Conservation (phyloP, 2,329 filamentous ascomycete genomes). For the Drechslerella stenobrocha region DNA sequence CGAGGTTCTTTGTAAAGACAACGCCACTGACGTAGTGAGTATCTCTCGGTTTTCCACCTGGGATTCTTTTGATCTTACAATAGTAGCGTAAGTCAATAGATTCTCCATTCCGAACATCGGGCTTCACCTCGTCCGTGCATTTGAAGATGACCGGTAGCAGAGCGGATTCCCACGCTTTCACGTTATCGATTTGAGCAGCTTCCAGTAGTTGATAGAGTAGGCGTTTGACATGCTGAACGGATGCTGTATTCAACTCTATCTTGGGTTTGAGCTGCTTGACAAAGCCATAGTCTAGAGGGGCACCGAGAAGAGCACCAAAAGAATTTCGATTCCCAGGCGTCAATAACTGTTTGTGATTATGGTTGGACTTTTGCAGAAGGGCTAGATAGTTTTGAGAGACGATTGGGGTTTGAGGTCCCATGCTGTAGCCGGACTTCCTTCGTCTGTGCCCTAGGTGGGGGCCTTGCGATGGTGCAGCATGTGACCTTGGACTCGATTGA, state of each 20-base stretch:
- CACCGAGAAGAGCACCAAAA: slow-evolving; percentile 34
- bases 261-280: slow-evolving; percentile 59
- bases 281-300: slow-evolving; percentile 27
- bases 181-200: slow-evolving; percentile 73
- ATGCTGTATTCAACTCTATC: slow-evolving; percentile 84
- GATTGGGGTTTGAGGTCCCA: slow-evolving; percentile 34
- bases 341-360: slow-evolving; percentile 20
- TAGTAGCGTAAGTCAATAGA: slow-evolving; percentile 98
- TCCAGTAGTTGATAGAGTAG: slow-evolving; percentile 80
- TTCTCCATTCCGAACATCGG: slow-evolving; percentile 85
- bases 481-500: slow-evolving; percentile 17
- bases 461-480: slow-evolving; percentile 10
- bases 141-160: slow-evolving; percentile 85
- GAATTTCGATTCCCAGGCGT: slow-evolving; percentile 30
- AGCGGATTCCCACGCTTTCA: slow-evolving; percentile 82
- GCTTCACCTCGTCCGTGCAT: slow-evolving; percentile 91
- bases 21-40: slow-evolving; percentile 96
- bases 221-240: slow-evolving; percentile 82
- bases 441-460: slow-evolving; percentile 32
- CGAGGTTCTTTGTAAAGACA: slow-evolving; percentile 95
- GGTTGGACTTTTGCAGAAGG: slow-evolving; percentile 39
- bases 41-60: slow-evolving; percentile 83
- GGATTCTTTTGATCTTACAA: slow-evolving; percentile 95
- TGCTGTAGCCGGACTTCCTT: slow-evolving; percentile 41
- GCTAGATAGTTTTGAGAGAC: slow-evolving; percentile 45